Evolutionary conservation across 148 eudicot genomes (phyloP), one percentile per base, ranked within the genome.

Genomic region (Vaccinium myrtillus): DNA sequence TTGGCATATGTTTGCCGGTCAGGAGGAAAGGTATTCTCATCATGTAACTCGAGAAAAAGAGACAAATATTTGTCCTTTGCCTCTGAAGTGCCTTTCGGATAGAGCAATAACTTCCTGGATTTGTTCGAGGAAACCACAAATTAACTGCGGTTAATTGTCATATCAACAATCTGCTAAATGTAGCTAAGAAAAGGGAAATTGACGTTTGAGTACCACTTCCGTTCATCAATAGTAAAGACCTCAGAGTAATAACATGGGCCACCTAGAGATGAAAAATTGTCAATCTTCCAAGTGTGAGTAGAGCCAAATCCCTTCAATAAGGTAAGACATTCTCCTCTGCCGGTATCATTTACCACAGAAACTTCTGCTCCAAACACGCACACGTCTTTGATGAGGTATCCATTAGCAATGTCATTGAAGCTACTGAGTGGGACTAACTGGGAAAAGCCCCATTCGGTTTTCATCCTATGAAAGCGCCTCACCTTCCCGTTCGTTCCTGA

Each of bases 321-420:
- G 80, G 32, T 77, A 50, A 77, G 15, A 77, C 56, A 77, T 15
- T 49, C 32, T 50, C 36, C 80, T 77, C 30, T 23, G 36, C 58
- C 80, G 13, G 8, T 77, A 15, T 50, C 10, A 46, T 76, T 76
- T 12, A 77, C 8, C 2, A 77, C 80, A 77, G 11, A 77, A 21
- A 77, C 58, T 23, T 77, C 80, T 19, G 36, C 80, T 77, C 80
- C 80, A 5, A 77, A 21, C 32, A 50, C 36, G 15, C 78, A 77
- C 4, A 36, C 19, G 32, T 77, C 58, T 0, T 18, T 4, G 55
- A 76, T 73, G 19, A 76, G 53, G 55, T 48, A 76, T 30, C 56
- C 56, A 0, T 76, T n/a, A 43, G 30, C 36, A 48, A 36, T 30
- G n/a, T 77, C 80, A 10, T 50, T 48, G 58, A 77, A 77, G 23